Evolutionary conservation across 306 rosid species (phyloP), one percentile per base, ranked within the genome.

Genomic region (Acacia acuminata): DNA sequence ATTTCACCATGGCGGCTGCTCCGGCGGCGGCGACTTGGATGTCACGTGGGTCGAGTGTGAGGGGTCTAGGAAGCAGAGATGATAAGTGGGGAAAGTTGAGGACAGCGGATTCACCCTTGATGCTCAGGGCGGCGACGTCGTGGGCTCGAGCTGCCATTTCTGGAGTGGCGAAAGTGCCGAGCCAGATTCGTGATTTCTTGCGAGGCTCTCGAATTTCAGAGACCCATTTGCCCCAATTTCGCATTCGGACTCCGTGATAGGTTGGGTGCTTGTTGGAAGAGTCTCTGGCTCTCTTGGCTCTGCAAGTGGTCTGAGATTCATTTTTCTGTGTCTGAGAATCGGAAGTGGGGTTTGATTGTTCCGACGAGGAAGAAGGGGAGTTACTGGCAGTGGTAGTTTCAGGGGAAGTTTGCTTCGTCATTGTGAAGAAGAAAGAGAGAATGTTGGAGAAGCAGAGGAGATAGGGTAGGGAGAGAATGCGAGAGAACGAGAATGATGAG

Each of bases 81-180:
- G 87, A 76, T 22, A 92, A 77, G 19, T 89, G 78, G 0, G 98
- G 98, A 20, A 92, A 94, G 60, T 94, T 94, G 19, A 94, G 93
- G 67, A 89, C 71, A 4, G 96, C 92, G 0, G 97, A 82, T 64
- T 77, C 56, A 6, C 98, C 97, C 65, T 94, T 94, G 11, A 94
- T 89, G 86, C 85, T 85, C n/a, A 92, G 38, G 11, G 98, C 89
- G 0, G 98, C 98, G 22, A 91, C 98, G 67, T 94, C 98, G 64
- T 94, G 98, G 0, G 98, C 98, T 44, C 98, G 86, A 7, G 98
- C 98, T 0, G 98, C 98, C 98, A 94, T 94, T 76, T 91, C 96
- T 0, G 97, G 89, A 0, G 91, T 88, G 0, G 92, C 85, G 17
- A 90, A 94, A 34, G 98, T 89, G 3, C 96, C 97, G 6, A 94